Evolutionary conservation across 2,329 filamentous ascomycete species (phyloP).

Genomic region (Geoglossum cookeanum): DNA sequence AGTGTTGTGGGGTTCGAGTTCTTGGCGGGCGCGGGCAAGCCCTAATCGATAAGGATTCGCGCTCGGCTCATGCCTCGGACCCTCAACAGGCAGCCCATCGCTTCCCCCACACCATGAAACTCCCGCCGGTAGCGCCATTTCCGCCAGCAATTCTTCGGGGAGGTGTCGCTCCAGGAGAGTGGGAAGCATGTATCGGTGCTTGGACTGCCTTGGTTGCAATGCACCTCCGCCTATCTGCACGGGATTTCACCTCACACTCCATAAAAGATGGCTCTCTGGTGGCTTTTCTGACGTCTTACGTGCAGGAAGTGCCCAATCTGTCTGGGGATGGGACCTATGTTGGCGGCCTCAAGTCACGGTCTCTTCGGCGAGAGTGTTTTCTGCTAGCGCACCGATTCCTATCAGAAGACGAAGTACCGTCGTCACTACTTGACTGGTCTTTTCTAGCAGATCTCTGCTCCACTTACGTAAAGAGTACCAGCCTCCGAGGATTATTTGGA

Average conservation of each 20-base stretch:
- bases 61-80: not conserved
- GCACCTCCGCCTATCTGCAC: slow-evolving; percentile 39
- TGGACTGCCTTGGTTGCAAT: slow-evolving; percentile 52
- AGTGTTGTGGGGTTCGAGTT: not conserved
- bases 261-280: slow-evolving; percentile 38
- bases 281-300: slow-evolving; percentile 48
- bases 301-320: slow-evolving; percentile 26
- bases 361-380: slow-evolving; percentile 45
- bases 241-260: slow-evolving; percentile 33
- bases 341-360: slow-evolving; percentile 21
- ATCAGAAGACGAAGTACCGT: slow-evolving; percentile 25
- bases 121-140: slow-evolving; percentile 62
- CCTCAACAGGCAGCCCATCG: not conserved
- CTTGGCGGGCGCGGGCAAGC: not conserved
- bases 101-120: slow-evolving; percentile 18
- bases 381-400: slow-evolving; percentile 41
- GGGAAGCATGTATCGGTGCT: slow-evolving; percentile 56
- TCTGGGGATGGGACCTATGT: slow-evolving; percentile 17
- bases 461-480: slow-evolving; percentile 44
- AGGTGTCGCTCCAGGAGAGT: slow-evolving; percentile 49
- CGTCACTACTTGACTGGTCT: slow-evolving; percentile 38
- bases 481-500: slow-evolving; percentile 28
- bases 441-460: slow-evolving; percentile 51
- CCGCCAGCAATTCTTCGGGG: slow-evolving; percentile 49
- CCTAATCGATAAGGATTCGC: not conserved